Evolutionary conservation across 305 asterid genomes (phyloP), one percentile per base, ranked within the genome.

Genomic region (Nicotiana rustica): DNA sequence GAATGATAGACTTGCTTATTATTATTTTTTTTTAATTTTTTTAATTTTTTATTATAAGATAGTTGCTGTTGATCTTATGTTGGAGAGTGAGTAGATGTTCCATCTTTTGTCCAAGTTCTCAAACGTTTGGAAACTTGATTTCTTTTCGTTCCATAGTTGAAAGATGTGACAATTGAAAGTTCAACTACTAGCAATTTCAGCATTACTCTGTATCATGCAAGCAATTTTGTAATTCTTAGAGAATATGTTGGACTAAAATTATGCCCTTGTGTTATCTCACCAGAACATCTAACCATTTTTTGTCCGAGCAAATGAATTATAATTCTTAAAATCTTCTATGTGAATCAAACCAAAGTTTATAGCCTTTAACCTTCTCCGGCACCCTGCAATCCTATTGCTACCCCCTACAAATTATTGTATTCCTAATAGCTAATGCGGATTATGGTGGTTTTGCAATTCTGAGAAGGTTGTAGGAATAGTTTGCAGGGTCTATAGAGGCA

Each of bases 241-340:
- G 70, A 66, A 31, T 66, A 66, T 29, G 18, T 14, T 21, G 57
- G 33, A 19, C 78, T 44, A 71, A 12, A 19, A 5, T 71, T 71
- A 49, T 41, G 2, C 78, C 61, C 60, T 71, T 71, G 78, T 71
- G 7, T 71, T 71, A 71, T 44, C 61, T 2, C 21, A 13, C 5
- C 21, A 12, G 60, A 71, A 71, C 61, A 44, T 47, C 21, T 41
- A 47, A 71, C 78, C 61, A 21, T 47, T 71, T 47, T 47, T 19
- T 12, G 17, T 47, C 57, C 12, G 5, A 71, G 78, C 78, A 41
- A 41, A 70, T 38, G n/a, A 70, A 70, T 70, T 70, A 18, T 69
- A 44, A 19, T 41, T n/a, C 78, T 70, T 19, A 70, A 69, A 70
- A 69, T 36, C 41, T 10, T 38, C 77, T 19, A 4, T 18, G 31